These are phyloP conservation scores for Astragalus glycyphyllos DNA, from an alignment of 306 rosid genomes.

Conservation along the genomic window DNA sequence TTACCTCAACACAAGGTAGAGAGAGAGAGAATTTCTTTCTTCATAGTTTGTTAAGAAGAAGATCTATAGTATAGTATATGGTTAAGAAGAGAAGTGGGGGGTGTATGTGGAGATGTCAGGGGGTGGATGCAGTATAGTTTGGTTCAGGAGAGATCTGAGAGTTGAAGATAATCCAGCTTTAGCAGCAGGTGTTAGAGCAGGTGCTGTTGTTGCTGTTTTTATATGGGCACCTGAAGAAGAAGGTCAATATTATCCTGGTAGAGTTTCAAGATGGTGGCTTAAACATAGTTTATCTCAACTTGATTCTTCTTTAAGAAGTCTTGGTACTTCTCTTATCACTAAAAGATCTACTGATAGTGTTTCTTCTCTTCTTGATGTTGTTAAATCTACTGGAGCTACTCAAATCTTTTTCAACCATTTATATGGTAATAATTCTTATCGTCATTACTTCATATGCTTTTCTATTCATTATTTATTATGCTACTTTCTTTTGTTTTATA, in stretches of 20 bases:
- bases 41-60: too few species aligned
- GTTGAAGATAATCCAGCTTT: slow-evolving; percentile 95
- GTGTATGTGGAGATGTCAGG: slow-evolving; percentile 67
- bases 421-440: slow-evolving; percentile 60
- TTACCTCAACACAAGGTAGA: slow-evolving; percentile 26
- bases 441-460: background rate
- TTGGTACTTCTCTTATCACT: slow-evolving; percentile 80
- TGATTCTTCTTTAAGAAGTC: slow-evolving; percentile 78
- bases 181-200: slow-evolving; percentile 90
- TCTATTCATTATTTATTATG: background rate
- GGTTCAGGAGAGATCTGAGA: slow-evolving; percentile 99
- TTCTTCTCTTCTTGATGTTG: slow-evolving; percentile 82
- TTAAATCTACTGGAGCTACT: slow-evolving; percentile 85
- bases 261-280: slow-evolving; percentile 99
- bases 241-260: slow-evolving; percentile 86
- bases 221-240: slow-evolving; percentile 99
- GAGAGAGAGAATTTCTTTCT: background rate
- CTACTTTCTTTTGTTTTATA: slow-evolving; percentile 5
- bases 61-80: slow-evolving; percentile 38
- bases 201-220: slow-evolving; percentile 84
- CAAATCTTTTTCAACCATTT: slow-evolving; percentile 94
- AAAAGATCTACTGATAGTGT: slow-evolving; percentile 80
- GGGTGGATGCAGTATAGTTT: slow-evolving; percentile 95
- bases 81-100: slow-evolving; percentile 34
- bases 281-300: slow-evolving; percentile 87